phyloP scores from a whole-genome alignment of 2,329 filamentous ascomycete genomes.

The Canariomyces notabilis region DNA sequence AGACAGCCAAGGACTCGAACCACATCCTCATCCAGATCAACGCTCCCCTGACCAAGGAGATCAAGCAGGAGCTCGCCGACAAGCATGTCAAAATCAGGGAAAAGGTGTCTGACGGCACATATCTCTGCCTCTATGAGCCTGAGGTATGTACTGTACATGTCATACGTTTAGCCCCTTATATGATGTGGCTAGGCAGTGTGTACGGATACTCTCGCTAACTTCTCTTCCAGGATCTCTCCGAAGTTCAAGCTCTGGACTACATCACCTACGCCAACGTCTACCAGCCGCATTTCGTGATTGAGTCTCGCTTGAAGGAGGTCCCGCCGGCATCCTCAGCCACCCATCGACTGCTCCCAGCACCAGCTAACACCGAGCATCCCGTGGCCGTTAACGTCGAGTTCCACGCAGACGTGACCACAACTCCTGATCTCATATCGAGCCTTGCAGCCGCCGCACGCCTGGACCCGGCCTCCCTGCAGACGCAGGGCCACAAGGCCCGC shows the following conservation, averaged over 20 bases:
- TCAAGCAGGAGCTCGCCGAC: neutral
- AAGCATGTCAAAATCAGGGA: neutral
- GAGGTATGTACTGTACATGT: neutral
- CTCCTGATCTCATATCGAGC: neutral
- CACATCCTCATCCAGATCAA: conserved; percentile 3
- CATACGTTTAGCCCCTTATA: too few species aligned
- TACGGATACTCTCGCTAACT: neutral
- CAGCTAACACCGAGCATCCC: neutral
- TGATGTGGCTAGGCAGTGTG: too few species aligned
- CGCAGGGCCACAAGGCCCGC: neutral
- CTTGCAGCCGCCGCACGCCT: neutral
- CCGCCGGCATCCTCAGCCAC: neutral
- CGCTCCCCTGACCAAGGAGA: neutral
- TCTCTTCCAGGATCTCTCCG: neutral
- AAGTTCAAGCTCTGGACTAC: neutral
- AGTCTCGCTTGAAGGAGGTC: neutral
- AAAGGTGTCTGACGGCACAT: conserved; percentile 2
- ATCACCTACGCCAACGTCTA: conserved; percentile 2
- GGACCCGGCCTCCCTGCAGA: neutral
- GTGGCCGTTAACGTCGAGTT: neutral
- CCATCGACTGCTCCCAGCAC: neutral
- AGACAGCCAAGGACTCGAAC: conserved; percentile 2
- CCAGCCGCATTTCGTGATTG: conserved; percentile 3
- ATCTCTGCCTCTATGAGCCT: conserved; percentile 4
- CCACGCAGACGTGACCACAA: neutral